Evolutionary conservation across 2,329 filamentous ascomycete species (phyloP), one percentile per base, ranked within the genome.

Genomic region (Trichoderma arundinaceum): DNA sequence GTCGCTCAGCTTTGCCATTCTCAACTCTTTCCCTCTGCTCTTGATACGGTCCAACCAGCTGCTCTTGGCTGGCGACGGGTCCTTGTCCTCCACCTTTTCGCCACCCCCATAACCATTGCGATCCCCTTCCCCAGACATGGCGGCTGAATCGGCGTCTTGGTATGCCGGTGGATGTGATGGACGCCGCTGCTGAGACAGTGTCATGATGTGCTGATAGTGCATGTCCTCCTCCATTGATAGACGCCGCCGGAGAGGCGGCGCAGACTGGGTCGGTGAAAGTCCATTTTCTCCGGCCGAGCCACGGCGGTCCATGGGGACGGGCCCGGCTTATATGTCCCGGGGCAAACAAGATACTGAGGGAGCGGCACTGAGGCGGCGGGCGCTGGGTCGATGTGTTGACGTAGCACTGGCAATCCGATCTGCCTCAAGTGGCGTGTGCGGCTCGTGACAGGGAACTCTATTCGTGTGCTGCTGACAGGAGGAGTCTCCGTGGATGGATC

Each of bases 201-300:
- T 83, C 81, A 85, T 83, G 73, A 84, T 76, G 69, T 80, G 77
- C 64, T 83, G 81, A 71, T 85, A 85, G 71, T 81, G 80, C 71
- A 82, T 76, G 71, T 85, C 83, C 76, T 85, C 82, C 74, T 85
- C 83, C 77, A 85, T 83, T 57, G 83, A 85, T 71, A 83, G 79
- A 71, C 80, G 79, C 75, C 78, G 79, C 73, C 79, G 77, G 66
- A 76, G 73, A 68, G 75, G 77, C 77, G 77, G 73, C 72, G 76
- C 62, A 71, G 73, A 57, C 68, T 67, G 65, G 66, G 69, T 64
- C 67, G 69, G 69, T 68, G 73, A 72, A 69, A 70, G 73, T 76
- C 73, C 76, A 76, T 78, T 70, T 68, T 75, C 72, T 69, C 72
- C 71, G 69, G 68, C 71, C 69, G 69, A 68, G 61, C 68, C 70